Conservation (phyloP, 2,329 filamentous ascomycete genomes). For the Diaporthe humulicola region DNA sequence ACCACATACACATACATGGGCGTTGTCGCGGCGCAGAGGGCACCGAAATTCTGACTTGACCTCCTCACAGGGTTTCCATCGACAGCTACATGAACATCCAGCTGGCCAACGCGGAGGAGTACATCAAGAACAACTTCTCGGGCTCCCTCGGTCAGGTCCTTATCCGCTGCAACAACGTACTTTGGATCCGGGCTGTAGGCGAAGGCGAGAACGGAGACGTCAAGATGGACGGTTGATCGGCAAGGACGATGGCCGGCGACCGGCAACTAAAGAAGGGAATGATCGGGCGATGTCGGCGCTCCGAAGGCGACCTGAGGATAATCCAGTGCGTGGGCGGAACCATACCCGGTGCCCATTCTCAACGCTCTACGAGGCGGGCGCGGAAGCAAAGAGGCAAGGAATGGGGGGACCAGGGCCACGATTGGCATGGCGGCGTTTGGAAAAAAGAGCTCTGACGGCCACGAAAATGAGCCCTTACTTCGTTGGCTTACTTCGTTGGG, state of each 20-base stretch:
- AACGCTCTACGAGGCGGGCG: slow-evolving; percentile 1
- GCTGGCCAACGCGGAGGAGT: slow-evolving; percentile 91
- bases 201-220: slow-evolving; percentile 64
- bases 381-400: not conserved
- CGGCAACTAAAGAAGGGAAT: not conserved
- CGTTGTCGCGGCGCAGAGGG: not conserved
- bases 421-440: not conserved
- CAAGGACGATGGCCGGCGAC: slow-evolving; percentile 1
- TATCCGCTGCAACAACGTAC: slow-evolving; percentile 94
- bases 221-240: slow-evolving; percentile 68
- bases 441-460: not conserved
- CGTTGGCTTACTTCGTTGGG: slow-evolving; percentile 7
- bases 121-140: slow-evolving; percentile 87
- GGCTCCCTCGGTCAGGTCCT: slow-evolving; percentile 90
- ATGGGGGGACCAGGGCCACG: not conserved
- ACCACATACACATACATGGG: not conserved
- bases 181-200: slow-evolving; percentile 81
- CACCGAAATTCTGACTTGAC: not conserved
- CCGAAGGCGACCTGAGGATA: not conserved
- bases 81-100: slow-evolving; percentile 99
- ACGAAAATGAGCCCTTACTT: slow-evolving; percentile 1
- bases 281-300: not conserved
- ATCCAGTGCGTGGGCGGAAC: not conserved
- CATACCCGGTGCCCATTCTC: not conserved
- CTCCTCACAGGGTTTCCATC: slow-evolving; percentile 71